Evolutionary conservation across 1,284 basidiomycete genomes (phyloP), one percentile per base, ranked within the genome.

Genomic region (Neotropicomus parvogracilis): DNA sequence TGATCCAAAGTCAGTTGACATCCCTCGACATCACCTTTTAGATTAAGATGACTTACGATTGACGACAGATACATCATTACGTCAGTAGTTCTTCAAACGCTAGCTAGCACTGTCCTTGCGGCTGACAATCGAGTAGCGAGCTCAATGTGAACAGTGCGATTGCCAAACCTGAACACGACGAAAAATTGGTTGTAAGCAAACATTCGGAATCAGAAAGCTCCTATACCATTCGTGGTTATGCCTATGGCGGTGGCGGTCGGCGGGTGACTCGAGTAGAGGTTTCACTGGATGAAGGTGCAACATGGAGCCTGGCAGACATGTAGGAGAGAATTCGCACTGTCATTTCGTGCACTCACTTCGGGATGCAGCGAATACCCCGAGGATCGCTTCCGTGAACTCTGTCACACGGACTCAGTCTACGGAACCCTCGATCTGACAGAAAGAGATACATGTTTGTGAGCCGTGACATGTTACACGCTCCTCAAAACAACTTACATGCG

Each of bases 161-260:
- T 40, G 79, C 77, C 0, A 68, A 70, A 13, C 84, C 84, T 0
- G 76, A 72, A 19, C 84, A 87, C 59, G 70, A 76, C 31, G 79
- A 84, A 52, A 62, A 59, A 7, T 49, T 83, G 13, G 16, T 27
- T 17, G 39, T 60, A 8, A 44, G 42, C 5, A 61, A 59, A 33
- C 24, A 16, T 24, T 43, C 39, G 12, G 19, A 49, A 29, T 43
- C 44, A 9, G 17, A 49, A 24, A 43, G 24, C 14, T 41, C 48
- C 3, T 83, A 80, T 54, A 63, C 63, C 4, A 26, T 75, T 14
- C 60, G 65, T 40, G 84, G 84, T 7, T 87, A 85, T 54, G 83
- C 82, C 0, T 86, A 86, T 59, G 70, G 74, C 13, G 84, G 84
- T n/a, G 83, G 84, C 7, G 83, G 83, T 1, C 68, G 78, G 12